Evolutionary conservation across 768 basidiomycete genomes (phyloP), one percentile per base, ranked within the genome.

Genomic region (Glaciozyma martinii): DNA sequence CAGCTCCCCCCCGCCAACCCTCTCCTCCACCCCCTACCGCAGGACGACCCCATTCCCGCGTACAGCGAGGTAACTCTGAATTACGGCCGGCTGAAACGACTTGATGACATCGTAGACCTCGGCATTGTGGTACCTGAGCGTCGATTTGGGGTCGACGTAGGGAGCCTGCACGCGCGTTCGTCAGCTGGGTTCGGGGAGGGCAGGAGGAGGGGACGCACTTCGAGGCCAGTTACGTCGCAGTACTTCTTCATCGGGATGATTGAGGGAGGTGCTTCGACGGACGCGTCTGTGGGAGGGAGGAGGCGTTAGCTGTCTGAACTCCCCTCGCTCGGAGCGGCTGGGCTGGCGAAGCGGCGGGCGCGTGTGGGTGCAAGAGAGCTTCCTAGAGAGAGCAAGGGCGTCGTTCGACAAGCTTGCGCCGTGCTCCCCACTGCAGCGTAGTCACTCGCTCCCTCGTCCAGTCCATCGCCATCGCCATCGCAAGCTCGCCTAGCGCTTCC

Each of bases 171-270:
- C 3, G 16, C 18, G 21, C 8, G n/a, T 33, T 9, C 16, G 19
- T 37, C 23, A 42, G 23, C n/a, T 8, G 19, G 23, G 10, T 30
- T 18, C 18, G 19, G 13, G 2, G 16, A 33, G 3, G 23, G 30
- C 3, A 18, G 42, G 16, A 43, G 23, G 19, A 23, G 58, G 25
- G 23, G 12, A 29, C 68, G 62, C 25, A 76, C 77, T 56, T 76
- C 75, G 18, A 80, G 74, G 1, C 79, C 79, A 3, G 79, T 80
- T 50, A 80, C 75, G 59, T 80, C 79, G 74, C 79, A 80, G 69
- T 78, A 80, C 59, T 79, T 78, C 67, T 79, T 80, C 0, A 76
- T 63, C 7, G 78, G 78, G 5, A 77, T 56, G 2, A 79, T 67
- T 0, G 75, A 76, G 2, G 79, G 78, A 9, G 77, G 78, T 0